A percentile compares a stretch with the other conserved stretches of the same genome.
Conservation (phyloP, 805 yeast genomes). For the Hanseniaspora hatyaiensis region DNA sequence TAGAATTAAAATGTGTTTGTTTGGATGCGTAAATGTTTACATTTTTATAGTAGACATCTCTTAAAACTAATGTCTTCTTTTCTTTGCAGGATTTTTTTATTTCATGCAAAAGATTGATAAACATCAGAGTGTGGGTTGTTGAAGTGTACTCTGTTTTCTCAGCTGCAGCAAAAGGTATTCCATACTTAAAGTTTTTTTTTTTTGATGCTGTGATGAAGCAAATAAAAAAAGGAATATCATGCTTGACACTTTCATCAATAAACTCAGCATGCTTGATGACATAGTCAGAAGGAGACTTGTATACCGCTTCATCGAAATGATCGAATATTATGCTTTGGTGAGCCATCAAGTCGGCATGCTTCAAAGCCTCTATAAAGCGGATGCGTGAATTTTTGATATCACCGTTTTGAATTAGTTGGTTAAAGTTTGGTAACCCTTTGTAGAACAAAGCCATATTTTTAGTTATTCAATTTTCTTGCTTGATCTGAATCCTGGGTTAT, state of each 20-base stretch:
- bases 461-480: too few relatives aligned
- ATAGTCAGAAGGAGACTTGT: neutral
- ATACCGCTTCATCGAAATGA: neutral
- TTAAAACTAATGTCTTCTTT: slow-evolving; percentile 27
- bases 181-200: slow-evolving; percentile 11
- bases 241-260: neutral
- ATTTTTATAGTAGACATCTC: slow-evolving; percentile 56
- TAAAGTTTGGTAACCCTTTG: slow-evolving; percentile 10
- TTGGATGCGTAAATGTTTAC: slow-evolving; percentile 37
- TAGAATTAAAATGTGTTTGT: slow-evolving; percentile 36
- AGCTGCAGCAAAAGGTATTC: neutral
- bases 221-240: slow-evolving; percentile 15
- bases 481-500: too few relatives aligned
- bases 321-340: slow-evolving; percentile 2
- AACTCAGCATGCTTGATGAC: neutral
- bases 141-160: neutral
- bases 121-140: slow-evolving; percentile 7
- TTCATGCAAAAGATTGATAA: slow-evolving; percentile 10
- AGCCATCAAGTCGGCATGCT: too few relatives aligned
- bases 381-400: neutral
- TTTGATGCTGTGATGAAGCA: neutral
- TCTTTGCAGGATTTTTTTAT: neutral
- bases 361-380: neutral
- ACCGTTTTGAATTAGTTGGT: neutral
- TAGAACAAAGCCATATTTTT: neutral